Base-by-base conservation (phyloP, 805 yeast species). In the Kuraishia piskuri region DNA sequence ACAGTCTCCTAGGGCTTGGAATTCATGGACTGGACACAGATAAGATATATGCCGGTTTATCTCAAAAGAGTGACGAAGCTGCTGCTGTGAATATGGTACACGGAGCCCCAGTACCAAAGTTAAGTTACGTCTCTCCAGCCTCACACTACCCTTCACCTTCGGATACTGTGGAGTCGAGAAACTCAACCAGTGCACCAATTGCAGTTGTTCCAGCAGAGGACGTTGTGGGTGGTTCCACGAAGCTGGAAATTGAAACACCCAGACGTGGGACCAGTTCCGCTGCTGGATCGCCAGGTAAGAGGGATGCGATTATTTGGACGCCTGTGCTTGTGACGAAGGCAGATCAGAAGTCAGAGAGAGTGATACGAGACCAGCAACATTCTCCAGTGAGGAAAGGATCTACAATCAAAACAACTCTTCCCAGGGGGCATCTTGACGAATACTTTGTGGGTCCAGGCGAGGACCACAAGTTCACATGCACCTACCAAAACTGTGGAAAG, bases 361-460 rank as follows among this genome's bases (percentile, higher is more conserved):
- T 68, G 47, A 59, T 66, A 14, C 58, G 60, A 57, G 67, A 63
- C 50, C 76, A 75, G 59, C 74, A 72, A 49, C 66, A 71, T n/a
- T 71, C 82, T 12, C 77, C 80, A 9, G 68, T 72, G 37, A 66
- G 77, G 54, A 71, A 76, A 63, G 73, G 75, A 55, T 68, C 72
- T 10, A 78, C 80, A 50, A 78, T 78, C 63, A 75, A 80, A 19
- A 83, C 94, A 1, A 80, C 90, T 9, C 67, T 91, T 26, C 97
- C 96, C 21, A 90, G 94, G 2, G 97, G 97, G 2, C 86, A 89
- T 50, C 80, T 91, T 47, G 98, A 92, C 65, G 80, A 79, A 54
- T 89, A 85, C 62, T 85, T 92, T 67, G 78, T 77, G 51, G 96
- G 96, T 1, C 90, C 96, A 6, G 86, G 87, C 58, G 79, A 73